Base-by-base conservation (phyloP, 208 protist genomes). In the Trypanosoma vivax region DNA sequence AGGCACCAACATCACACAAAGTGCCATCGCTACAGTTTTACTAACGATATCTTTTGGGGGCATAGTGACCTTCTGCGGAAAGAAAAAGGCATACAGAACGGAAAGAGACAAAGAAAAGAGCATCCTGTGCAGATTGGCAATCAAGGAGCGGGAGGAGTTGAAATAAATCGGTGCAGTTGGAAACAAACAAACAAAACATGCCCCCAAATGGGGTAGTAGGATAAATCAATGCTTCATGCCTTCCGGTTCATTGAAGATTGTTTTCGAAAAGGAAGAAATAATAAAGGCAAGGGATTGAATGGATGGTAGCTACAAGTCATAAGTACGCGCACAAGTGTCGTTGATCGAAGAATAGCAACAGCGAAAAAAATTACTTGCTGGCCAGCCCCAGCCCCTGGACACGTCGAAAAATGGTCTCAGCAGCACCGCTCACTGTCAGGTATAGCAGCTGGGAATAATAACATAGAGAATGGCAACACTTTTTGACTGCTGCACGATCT, bases 401-500 rank as follows among this genome's bases (percentile, higher is more conserved):
- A n/a, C n/a, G n/a, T n/a, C n/a, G n/a, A n/a, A n/a, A n/a, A n/a
- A n/a, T n/a, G n/a, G n/a, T n/a, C n/a, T n/a, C n/a, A n/a, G 14
- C 43, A 29, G 3, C 6, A 9, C 13, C 21, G 21, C 29, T 23
- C 39, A n/a, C 39, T 24, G 16, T 24, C 5, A 43, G 13, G 21
- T 7, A 49, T 24, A 49, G 30, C 6, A 49, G 14, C 14, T 25
- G 24, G 24, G 21, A 23, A 27, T 28, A 34, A 27, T 69, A 70
- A 3, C 67, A 14, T 75, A 89, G 51, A 95, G 92, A 21, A 95
- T 75, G 42, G 84, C 88, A 5, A 84, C 88, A 65, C 92, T 95
- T 23, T 65, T 74, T 13, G 70, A 73, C 1, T 47, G 63, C 5
- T 67, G 73, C 33, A 19, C 39, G 5, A 90, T 59, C 33, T 91